Evolutionary conservation across 148 eudicot genomes (phyloP), one percentile per base, ranked within the genome.

Genomic region (Pharnaceum exiguum): DNA sequence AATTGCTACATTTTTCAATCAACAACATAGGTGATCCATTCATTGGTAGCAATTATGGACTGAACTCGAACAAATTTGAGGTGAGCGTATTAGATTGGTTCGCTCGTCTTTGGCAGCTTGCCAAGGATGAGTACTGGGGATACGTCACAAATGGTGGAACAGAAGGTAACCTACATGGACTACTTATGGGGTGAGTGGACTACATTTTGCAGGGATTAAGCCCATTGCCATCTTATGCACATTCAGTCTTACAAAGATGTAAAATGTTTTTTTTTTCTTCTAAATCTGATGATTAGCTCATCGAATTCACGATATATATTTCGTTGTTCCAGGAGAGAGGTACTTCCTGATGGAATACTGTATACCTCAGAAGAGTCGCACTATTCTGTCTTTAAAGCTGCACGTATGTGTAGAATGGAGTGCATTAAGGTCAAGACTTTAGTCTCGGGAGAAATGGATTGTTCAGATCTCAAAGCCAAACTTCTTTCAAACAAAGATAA

Each of bases 1-100:
- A 81, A 35, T 63, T 87, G 75, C 90, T 81, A 58, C 87, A 81
- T 65, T 87, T 81, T 78, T 77, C 85, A 30, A 83, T 86, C 4
- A 87, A 87, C 71, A 87, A 87, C 70, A 74, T 87, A 5, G 95
- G 95, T 2, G 95, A 87, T 73, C 95, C 95, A 31, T 87, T 87
- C 47, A 87, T 87, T 27, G 95, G 84, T 65, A 84, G 95, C 78
- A 84, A 82, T 63, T 87, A 79, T 51, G 88, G 85, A 39, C 88
- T 84, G 21, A 88, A 87, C 60, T 87, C 96, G 0, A 79, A 88
- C 60, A 85, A 87, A 62, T 87, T 87, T 75, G 95, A 87, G 82
- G 87, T 87, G 16, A 87, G 90, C 61, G 87, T 87, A 57, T 62
- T 87, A 62, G 95, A 87, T 65, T 87, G 95, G 95, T 87, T 87